phyloP scores from a whole-genome alignment of 495 filamentous ascomycete species.

The Penicillium paradoxum region DNA sequence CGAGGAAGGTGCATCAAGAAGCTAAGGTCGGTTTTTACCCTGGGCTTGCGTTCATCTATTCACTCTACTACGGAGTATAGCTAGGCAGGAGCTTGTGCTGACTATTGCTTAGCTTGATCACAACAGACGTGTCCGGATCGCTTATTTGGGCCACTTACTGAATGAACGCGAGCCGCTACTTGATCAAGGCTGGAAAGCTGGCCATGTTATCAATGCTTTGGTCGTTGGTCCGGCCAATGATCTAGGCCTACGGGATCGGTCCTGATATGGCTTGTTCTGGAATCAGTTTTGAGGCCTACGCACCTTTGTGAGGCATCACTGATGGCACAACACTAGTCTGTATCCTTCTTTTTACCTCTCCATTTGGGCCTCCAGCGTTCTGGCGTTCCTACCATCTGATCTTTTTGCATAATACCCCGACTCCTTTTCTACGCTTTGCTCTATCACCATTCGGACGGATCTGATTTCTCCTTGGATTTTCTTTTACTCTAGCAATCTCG shows the following conservation, averaged over 20 bases:
- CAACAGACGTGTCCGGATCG: conserved; percentile 58
- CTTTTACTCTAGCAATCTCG: conserved; percentile 10
- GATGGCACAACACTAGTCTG: neutral
- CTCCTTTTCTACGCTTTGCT: conserved; percentile 6
- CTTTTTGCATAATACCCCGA: conserved; percentile 40
- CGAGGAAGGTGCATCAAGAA: conserved; percentile 59
- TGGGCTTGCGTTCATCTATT: neutral
- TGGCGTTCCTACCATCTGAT: conserved; percentile 19
- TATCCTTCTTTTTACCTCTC: neutral
- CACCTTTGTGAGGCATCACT: neutral
- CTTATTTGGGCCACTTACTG: conserved; percentile 74
- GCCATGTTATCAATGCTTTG: conserved; percentile 74
- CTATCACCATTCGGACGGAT: neutral
- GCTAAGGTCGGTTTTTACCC: conserved; percentile 51
- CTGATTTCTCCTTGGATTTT: neutral
- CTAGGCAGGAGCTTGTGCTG: conserved; percentile 6
- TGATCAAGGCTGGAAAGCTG: conserved; percentile 70
- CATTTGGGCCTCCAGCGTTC: conserved; percentile 14
- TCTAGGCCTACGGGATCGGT: neutral
- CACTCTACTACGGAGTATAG: neutral
- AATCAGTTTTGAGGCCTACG: neutral
- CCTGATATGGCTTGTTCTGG: neutral
- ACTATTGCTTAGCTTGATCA: conserved; percentile 35
- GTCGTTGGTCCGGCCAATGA: conserved; percentile 47
- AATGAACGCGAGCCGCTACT: conserved; percentile 58